Percentiles rank a stretch among this genome's conserved stretches.
phyloP scores from a whole-genome alignment of 345 rosid species.

The Eucalyptus lansdowneana region DNA sequence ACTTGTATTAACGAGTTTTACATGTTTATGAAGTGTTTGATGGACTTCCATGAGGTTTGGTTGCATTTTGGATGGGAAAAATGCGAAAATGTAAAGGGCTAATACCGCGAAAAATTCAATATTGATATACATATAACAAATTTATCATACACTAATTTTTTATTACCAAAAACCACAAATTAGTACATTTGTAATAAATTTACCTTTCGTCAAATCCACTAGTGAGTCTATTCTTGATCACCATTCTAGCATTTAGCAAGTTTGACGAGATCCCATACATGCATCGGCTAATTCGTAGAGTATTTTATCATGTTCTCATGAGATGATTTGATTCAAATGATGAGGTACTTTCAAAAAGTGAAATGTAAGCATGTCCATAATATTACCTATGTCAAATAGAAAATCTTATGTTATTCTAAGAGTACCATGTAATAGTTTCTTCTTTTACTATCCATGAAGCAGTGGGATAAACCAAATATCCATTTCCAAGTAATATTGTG shows the following conservation, averaged over 20 bases:
- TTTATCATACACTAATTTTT: no score
- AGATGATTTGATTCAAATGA: not conserved
- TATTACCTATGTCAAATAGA: not conserved
- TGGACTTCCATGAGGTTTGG: not conserved
- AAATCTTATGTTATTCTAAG: not conserved
- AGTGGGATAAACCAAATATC: not conserved
- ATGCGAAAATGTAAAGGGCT: not conserved
- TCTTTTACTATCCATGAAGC: not conserved
- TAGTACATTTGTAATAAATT: no score
- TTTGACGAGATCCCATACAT: not conserved
- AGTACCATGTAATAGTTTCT: not conserved
- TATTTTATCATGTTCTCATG: not conserved
- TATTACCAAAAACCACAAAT: fast-evolving
- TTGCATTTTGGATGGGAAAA: not conserved
- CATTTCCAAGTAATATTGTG: not conserved
- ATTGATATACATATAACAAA: no score
- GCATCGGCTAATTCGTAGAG: not conserved
- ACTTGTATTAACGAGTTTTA: not conserved
- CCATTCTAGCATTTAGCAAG: not conserved
- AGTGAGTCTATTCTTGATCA: fast-evolving
- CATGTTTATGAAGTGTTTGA: not conserved
- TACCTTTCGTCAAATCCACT: not conserved
- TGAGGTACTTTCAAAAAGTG: not conserved
- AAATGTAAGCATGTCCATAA: not conserved
- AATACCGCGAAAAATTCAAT: fast-evolving